Evolutionary conservation across 2,329 filamentous ascomycete species (phyloP), one percentile per base, ranked within the genome.

Genomic region (Akanthomyces lecanii): DNA sequence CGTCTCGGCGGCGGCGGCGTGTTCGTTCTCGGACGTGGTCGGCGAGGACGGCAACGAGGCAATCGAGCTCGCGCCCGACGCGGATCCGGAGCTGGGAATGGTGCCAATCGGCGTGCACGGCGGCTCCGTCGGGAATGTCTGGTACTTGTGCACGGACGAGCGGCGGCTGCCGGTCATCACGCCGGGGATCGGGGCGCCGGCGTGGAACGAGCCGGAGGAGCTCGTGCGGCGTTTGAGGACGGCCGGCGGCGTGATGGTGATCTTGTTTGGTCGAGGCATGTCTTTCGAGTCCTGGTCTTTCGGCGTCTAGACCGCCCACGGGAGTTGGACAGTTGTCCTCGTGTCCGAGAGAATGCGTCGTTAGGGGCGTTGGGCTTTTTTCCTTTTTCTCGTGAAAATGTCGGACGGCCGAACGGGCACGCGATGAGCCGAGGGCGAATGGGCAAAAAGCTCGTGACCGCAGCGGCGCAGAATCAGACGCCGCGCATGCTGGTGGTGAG

Each of bases 121-220:
- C 18, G 90, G 89, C 40, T 86, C 82, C 0, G 89, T 90, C 3
- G 90, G 90, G 69, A 95, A 94, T 7, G 91, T 94, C 70, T 93
- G 89, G 76, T 94, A 95, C 71, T 88, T 87, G 67, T 87, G 79
- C 7, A 74, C 73, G 10, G 78, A 76, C 28, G 75, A 71, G 16
- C 78, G 78, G 44, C 79, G 77, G 23, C 40, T 28, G 7, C 45
- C 47, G 18, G 28, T 28, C 8, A 55, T 11, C 56, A 75, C 57
- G 8, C 74, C 71, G 2, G 79, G 80, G 48, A 82, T 79, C 5
- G 81, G 78, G 2, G 79, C 79, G 65, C 81, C 81, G 50, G 81
- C 81, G 67, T 83, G 80, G 68, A 83, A 82, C 1, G 81, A 83
- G 36, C 79, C 79, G 0, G 78, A 74, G 2, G 79, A 78, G 60